A percentile compares a stretch with the other conserved stretches of the same genome.
phyloP scores from a whole-genome alignment of 1,139 yeast species.

The Pichia cactophila region DNA sequence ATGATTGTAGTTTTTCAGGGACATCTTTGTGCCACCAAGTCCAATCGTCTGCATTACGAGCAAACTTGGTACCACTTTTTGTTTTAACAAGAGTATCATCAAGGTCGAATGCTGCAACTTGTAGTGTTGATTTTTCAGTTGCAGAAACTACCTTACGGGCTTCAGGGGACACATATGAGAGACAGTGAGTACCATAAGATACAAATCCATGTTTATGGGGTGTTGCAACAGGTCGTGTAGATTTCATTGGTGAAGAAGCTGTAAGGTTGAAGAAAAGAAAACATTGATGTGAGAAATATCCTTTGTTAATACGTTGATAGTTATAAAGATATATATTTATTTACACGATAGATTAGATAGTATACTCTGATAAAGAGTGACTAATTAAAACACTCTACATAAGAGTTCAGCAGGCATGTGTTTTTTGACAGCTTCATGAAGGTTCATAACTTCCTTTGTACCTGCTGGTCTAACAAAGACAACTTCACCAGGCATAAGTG shows the following conservation, averaged over 20 bases:
- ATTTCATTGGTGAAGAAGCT: background rate
- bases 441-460: constrained; percentile 55
- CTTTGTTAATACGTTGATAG: background rate
- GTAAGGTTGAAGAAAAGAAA: too few species aligned
- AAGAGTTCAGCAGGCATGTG: constrained; percentile 70
- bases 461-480: constrained; percentile 53
- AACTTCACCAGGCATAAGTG: constrained; percentile 86
- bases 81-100: constrained; percentile 66
- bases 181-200: constrained; percentile 14
- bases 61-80: constrained; percentile 48
- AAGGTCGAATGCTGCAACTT: constrained; percentile 65
- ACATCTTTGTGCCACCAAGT: constrained; percentile 36
- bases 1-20: constrained; percentile 4
- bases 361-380: too few species aligned
- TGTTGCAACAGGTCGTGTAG: background rate
- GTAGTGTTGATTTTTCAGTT: background rate
- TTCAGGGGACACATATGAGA: constrained; percentile 5
- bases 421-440: constrained; percentile 78
- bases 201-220: constrained; percentile 1
- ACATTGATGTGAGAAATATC: background rate
- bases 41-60: constrained; percentile 63
- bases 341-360: background rate
- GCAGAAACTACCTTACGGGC: background rate
- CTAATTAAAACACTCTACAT: constrained; percentile 52
- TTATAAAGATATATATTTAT: background rate